Percentiles rank a stretch among this genome's conserved stretches.
Conservation (phyloP, 257 asterid genomes). For the Solanum pinnatisectum region DNA sequence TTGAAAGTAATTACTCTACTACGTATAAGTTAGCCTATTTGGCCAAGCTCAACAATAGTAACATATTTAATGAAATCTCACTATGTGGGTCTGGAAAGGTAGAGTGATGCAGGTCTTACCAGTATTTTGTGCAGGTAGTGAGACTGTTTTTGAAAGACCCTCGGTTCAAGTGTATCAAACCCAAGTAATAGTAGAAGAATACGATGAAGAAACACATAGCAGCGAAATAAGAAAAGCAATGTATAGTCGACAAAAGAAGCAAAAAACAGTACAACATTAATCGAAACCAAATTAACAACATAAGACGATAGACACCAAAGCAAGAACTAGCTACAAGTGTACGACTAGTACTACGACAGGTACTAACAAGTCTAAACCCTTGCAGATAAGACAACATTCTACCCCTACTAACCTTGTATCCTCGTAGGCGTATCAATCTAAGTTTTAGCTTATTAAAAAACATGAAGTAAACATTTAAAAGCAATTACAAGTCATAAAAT, state of each 20-base stretch:
- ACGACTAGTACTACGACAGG: too few species aligned
- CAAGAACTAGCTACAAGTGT: background rate
- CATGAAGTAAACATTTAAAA: background rate
- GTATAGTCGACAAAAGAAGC: too few species aligned
- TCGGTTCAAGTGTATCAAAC: background rate
- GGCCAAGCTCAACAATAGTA: background rate
- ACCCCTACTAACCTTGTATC: background rate
- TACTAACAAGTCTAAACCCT: too few species aligned
- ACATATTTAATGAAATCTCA: too few species aligned
- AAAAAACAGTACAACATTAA: too few species aligned
- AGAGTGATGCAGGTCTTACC: fast-evolving
- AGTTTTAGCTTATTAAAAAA: background rate
- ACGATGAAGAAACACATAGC: too few species aligned
- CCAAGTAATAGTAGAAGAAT: too few species aligned
- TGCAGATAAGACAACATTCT: too few species aligned
- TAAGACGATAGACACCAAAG: background rate
- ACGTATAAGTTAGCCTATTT: background rate
- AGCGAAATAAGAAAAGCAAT: too few species aligned
- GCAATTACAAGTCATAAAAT: background rate
- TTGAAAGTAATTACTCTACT: background rate
- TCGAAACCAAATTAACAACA: background rate
- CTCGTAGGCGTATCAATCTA: background rate
- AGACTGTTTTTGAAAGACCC: fast-evolving
- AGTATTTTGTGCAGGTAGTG: fast-evolving
- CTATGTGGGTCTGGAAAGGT: too few species aligned